Evolutionary conservation across 2,329 filamentous ascomycete genomes (phyloP), one percentile per base, ranked within the genome.

Genomic region (Rachicladosporium sp.): DNA sequence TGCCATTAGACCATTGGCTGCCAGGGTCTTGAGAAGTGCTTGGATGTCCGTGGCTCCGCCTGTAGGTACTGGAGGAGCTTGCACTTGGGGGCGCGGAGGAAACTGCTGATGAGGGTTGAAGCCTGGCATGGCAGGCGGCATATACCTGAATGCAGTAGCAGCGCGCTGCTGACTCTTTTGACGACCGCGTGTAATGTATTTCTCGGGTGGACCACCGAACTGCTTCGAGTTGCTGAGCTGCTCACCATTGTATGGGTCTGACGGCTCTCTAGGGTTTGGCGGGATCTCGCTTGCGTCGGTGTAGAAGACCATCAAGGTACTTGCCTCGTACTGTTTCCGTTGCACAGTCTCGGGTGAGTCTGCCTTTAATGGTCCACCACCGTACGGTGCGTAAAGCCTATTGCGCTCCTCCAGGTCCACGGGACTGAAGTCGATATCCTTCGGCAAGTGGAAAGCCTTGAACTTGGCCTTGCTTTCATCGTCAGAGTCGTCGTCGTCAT

Each of bases 401-500:
- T 61, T 48, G 2, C 64, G 60, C 40, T 67, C 65, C 3, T 64
- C 59, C 11, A 49, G 33, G 8, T 55, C 50, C 6, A 70, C 55
- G 8, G 50, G 46, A 41, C 54, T 63, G 46, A 71, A 70, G 46
- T 70, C 65, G 12, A 70, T 55, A 27, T 51, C 39, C 6, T 43
- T 44, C 9, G 52, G 52, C 15, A 40, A 48, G 2, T 64, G 57
- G 43, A 76, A 68, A 51, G 75, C 64, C 9, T 69, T 61, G 1
- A 57, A 48, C 10, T 59, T 56, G 2, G 71, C 72, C 13, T 68
- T 64, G 31, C 65, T 76, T 74, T 37, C 73, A 63, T 38, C 67
- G 64, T 41, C 72, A 15, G 74, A 71, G 0, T 69, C 64, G 1
- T 80, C 74, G 21, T 79, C 76, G 9, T 78, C 74, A 19, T 74